Evolutionary conservation across 2,329 filamentous ascomycete genomes (phyloP), one percentile per base, ranked within the genome.

Genomic region (Fusarium nanum): DNA sequence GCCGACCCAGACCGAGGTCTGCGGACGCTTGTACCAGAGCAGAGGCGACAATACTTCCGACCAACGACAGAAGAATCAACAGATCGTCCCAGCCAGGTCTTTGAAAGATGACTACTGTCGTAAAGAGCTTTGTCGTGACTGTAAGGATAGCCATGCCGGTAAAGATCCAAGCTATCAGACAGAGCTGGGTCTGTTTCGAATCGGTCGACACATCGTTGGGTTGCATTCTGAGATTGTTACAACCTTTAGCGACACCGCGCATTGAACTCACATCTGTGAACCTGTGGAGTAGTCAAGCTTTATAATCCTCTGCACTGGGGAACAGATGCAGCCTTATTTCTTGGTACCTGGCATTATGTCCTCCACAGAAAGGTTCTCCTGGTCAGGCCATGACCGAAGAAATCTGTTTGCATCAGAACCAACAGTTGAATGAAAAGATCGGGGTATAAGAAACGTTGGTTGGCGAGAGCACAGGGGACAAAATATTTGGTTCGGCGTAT

Each of bases 71-170:
- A 4, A 55, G 5, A n/a, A 67, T 64, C 37, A 67, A 34, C 14
- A 59, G 13, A 22, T 67, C 63, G 12, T 67, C 63, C 63, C 63
- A 67, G 4, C 54, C 63, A 28, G 63, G 44, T 13, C 42, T 25
- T 27, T 45, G 23, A 18, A 67, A 59, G 11, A 67, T 11, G 6
- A 64, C 16, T 16, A 25, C 25, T 9, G 60, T 67, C 2, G 63
- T 53, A 23, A 44, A 41, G 18, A 60, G 44, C 40, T 67, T 67
- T 12, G 41, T 47, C 2, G 27, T 12, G 12, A 56, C 54, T 11
- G 32, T 59, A 4, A 47, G 7, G 11, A 64, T 64, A 7, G 63
- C 59, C 48, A 64, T 25, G n/a, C 32, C 45, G 10, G 63, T 64
- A n/a, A 67, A 56, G 16, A 25, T 41, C 55, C 60, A 67, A 7